Conservation (phyloP, 306 rosid genomes). For the Cucumis melo region DNA sequence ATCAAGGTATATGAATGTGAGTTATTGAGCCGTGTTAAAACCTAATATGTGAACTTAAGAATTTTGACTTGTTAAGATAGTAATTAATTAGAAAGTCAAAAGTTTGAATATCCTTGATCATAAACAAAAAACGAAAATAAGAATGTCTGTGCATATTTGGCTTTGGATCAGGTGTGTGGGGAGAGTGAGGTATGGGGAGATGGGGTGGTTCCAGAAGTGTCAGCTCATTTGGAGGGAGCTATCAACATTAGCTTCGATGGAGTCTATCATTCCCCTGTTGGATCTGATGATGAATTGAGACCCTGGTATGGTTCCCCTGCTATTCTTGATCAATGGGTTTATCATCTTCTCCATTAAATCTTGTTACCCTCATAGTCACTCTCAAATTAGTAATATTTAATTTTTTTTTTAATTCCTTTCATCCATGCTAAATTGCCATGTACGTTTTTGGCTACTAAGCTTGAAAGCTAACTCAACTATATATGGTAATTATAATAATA, state of each 20-base stretch:
- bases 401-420: not conserved
- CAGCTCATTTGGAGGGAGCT: constrained; percentile 84
- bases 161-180: constrained; percentile 60
- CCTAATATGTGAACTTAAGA: not conserved
- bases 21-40: too few relatives aligned
- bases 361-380: not conserved
- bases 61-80: not conserved
- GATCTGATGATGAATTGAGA: constrained; percentile 60
- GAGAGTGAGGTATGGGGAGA: constrained; percentile 82
- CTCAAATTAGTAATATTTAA: not conserved
- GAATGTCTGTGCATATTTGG: not conserved
- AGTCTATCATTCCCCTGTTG: constrained; percentile 90
- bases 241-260: constrained; percentile 63
- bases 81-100: not conserved
- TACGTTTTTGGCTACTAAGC: too few relatives aligned
- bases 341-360: constrained; percentile 42
- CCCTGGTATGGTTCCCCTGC: constrained; percentile 90
- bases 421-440: not conserved
- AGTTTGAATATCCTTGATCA: not conserved
- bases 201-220: constrained; percentile 79
- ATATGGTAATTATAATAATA: too few relatives aligned
- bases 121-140: not conserved
- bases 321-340: constrained; percentile 49
- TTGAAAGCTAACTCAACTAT: too few relatives aligned
- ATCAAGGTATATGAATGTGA: not conserved